These are phyloP conservation scores for Paragyromitra xinjiangensis DNA, from an alignment of 495 filamentous ascomycete species.

Conservation along the genomic window DNA sequence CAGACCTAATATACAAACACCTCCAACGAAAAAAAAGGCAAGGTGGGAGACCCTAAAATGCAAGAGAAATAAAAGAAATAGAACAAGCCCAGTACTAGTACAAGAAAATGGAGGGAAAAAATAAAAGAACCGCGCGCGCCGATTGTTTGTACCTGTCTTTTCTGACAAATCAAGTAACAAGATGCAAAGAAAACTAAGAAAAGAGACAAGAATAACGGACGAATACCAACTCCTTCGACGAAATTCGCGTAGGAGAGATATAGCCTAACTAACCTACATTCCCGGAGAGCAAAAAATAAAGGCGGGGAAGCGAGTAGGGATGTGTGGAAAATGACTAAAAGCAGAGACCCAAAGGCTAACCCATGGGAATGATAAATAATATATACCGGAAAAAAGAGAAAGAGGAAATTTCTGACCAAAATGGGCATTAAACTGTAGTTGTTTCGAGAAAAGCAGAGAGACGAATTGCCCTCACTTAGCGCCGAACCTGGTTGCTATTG, in stretches of 20 bases:
- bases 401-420: slow-evolving; percentile 23
- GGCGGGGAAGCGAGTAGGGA: slow-evolving; percentile 44
- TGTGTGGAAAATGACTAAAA: slow-evolving; percentile 42
- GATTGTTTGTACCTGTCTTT: slow-evolving; percentile 37
- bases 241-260: slow-evolving; percentile 3
- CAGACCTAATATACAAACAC: slow-evolving; percentile 42
- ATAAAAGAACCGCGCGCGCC: slow-evolving; percentile 39
- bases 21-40: slow-evolving; percentile 20
- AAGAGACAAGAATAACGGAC: neutral
- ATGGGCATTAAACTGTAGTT: slow-evolving; percentile 41
- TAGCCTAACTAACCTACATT: slow-evolving; percentile 33
- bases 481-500: slow-evolving; percentile 45
- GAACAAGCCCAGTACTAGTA: slow-evolving; percentile 42
- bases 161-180: slow-evolving; percentile 13
- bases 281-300: slow-evolving; percentile 49
- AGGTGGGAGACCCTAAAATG: slow-evolving; percentile 12
- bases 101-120: slow-evolving; percentile 29
- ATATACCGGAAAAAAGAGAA: slow-evolving; percentile 36
- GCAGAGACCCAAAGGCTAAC: slow-evolving; percentile 32
- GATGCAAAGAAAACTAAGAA: slow-evolving; percentile 19
- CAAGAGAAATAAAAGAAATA: neutral
- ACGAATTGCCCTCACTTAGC: slow-evolving; percentile 28
- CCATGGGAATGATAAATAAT: slow-evolving; percentile 40
- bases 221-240: slow-evolving; percentile 36
- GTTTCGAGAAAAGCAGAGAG: slow-evolving; percentile 12